Conservation (phyloP, 1,284 basidiomycete genomes). For the Ustilago curta region DNA sequence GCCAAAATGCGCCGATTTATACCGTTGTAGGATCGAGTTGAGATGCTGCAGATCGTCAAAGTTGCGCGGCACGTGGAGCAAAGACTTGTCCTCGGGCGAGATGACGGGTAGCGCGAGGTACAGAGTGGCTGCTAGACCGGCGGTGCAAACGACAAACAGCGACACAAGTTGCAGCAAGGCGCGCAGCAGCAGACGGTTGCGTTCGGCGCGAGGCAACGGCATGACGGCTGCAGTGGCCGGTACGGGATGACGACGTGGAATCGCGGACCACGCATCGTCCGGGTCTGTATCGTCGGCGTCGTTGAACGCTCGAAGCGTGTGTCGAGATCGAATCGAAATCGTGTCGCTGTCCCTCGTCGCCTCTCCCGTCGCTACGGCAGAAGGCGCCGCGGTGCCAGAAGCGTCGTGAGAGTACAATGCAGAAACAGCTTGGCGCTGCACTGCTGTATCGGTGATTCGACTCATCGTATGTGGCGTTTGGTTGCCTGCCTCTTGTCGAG, state of each 20-base stretch:
- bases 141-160: conserved; percentile 56
- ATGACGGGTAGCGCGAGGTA: conserved; percentile 60
- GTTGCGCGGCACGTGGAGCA: conserved; percentile 68
- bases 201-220: conserved; percentile 8
- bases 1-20: conserved; percentile 69
- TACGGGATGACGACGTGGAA: conserved; percentile 12
- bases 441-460: conserved; percentile 18
- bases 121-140: conserved; percentile 50
- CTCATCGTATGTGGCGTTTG: conserved; percentile 14
- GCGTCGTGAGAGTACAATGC: conserved; percentile 3
- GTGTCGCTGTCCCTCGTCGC: conserved; percentile 20
- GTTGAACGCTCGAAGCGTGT: conserved; percentile 37
- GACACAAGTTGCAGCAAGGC: conserved; percentile 40
- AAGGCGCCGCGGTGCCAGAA: neutral
- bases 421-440: conserved; percentile 2
- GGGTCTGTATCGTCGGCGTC: conserved; percentile 2
- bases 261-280: conserved; percentile 40
- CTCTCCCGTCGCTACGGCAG: neutral
- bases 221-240: neutral
- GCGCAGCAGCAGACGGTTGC: conserved; percentile 45
- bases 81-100: conserved; percentile 36
- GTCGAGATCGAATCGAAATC: conserved; percentile 43
- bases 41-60: conserved; percentile 70
- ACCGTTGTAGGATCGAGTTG: conserved; percentile 69
- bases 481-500: neutral